Conservation (phyloP, 78 protist genomes). For the Isochrysis galbana region DNA sequence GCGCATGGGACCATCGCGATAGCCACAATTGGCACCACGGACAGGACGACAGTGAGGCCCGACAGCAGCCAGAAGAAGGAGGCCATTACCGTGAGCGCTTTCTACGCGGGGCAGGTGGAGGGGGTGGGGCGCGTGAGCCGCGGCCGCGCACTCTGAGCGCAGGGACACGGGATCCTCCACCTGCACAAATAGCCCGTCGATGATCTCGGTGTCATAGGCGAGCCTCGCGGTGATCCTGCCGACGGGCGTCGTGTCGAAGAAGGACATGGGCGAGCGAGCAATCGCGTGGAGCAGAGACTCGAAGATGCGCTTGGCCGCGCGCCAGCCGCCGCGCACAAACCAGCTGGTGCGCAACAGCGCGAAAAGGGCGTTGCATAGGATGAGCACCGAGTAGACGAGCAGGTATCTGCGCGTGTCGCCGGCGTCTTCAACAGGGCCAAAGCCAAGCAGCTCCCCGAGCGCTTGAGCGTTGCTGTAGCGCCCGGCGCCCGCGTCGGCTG, state of each 20-base stretch:
- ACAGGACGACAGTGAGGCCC: background rate
- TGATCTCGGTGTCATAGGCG: conserved; percentile 19
- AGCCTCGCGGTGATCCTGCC: conserved; percentile 70
- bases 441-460: background rate
- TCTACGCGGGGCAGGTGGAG: too few species aligned
- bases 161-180: too few species aligned
- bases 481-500: conserved; percentile 22
- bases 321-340: background rate
- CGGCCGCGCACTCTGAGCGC: too few species aligned
- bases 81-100: background rate
- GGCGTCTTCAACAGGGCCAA: background rate
- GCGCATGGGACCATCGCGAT: conserved; percentile 45
- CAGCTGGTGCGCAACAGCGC: background rate
- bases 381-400: background rate
- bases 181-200: background rate
- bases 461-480: too few species aligned
- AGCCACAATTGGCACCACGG: conserved; percentile 42
- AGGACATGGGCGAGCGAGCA: conserved; percentile 40
- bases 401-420: background rate
- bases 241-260: conserved; percentile 67
- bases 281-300: background rate
- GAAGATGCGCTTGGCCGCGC: background rate
- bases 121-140: too few species aligned
- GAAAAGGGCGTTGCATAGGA: background rate
- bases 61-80: background rate